Conservation (phyloP, 2,329 filamentous ascomycete genomes). For the Pseudogymnoascus sp. region DNA sequence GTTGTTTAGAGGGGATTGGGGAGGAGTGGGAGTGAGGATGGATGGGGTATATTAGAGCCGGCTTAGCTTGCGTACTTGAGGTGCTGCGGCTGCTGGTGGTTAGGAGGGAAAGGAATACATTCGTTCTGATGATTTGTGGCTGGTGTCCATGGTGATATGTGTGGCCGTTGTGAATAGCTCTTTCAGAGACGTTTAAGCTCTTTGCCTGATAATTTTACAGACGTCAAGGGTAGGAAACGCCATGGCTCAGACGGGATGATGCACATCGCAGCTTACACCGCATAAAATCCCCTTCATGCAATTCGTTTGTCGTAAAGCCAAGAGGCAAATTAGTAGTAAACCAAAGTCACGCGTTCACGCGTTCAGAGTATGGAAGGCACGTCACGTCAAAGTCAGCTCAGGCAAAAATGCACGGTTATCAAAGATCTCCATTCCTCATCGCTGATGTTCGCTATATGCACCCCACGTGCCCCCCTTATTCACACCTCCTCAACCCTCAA, state of each 20-base stretch:
- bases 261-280: neutral
- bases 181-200: neutral
- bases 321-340: neutral
- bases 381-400: neutral
- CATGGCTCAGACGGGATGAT: neutral
- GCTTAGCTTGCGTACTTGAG: neutral
- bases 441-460: neutral
- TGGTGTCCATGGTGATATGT: neutral
- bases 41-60: neutral
- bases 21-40: neutral
- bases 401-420: neutral
- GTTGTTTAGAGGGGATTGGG: neutral
- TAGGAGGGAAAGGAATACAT: constrained; percentile 1
- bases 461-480: neutral
- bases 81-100: neutral
- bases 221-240: neutral
- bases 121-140: neutral
- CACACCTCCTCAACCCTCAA: neutral
- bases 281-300: neutral
- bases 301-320: neutral
- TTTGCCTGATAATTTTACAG: neutral
- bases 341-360: neutral
- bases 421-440: neutral
- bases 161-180: neutral
- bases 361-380: neutral